Evolutionary conservation across 2,329 filamentous ascomycete genomes (phyloP).

Genomic region (Aspergillus pseudotamarii): DNA sequence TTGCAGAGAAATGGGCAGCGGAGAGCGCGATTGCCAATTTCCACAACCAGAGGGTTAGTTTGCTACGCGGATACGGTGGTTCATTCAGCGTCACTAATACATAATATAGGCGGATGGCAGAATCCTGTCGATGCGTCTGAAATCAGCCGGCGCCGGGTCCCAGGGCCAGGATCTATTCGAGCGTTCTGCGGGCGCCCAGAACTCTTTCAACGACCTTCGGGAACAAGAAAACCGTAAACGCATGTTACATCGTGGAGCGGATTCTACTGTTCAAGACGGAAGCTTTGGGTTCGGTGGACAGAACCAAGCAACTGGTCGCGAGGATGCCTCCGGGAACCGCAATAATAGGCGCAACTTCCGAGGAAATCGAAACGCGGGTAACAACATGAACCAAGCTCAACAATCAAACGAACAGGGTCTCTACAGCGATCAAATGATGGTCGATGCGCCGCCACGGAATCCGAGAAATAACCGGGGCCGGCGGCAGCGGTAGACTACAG

Average conservation of each 20-base stretch:
- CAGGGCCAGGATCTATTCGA: constrained; percentile 18
- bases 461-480: constrained; percentile 22
- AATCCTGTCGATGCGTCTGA: constrained; percentile 60
- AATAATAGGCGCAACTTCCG: constrained; percentile 19
- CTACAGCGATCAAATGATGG: constrained; percentile 47
- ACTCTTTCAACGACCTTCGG: constrained; percentile 38
- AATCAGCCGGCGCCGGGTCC: constrained; percentile 28
- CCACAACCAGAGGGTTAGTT: constrained; percentile 62
- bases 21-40: constrained; percentile 64
- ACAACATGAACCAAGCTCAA: constrained; percentile 15
- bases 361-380: constrained; percentile 14
- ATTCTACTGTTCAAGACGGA: constrained; percentile 41
- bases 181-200: constrained; percentile 15
- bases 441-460: constrained; percentile 36
- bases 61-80: not conserved
- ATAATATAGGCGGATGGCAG: constrained; percentile 60
- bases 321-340: constrained; percentile 3
- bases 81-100: constrained; percentile 7
- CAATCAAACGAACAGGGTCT: constrained; percentile 28
- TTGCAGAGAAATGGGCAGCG: constrained; percentile 57
- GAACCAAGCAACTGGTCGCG: constrained; percentile 13
- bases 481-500: constrained; percentile 20
- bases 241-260: constrained; percentile 36
- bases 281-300: constrained; percentile 40
- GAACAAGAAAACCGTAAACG: constrained; percentile 46